Percentiles rank a stretch among this genome's conserved stretches.
Evolutionary conservation across 2,329 filamentous ascomycete species (phyloP).

Genomic region (Colletotrichum limetticola): DNA sequence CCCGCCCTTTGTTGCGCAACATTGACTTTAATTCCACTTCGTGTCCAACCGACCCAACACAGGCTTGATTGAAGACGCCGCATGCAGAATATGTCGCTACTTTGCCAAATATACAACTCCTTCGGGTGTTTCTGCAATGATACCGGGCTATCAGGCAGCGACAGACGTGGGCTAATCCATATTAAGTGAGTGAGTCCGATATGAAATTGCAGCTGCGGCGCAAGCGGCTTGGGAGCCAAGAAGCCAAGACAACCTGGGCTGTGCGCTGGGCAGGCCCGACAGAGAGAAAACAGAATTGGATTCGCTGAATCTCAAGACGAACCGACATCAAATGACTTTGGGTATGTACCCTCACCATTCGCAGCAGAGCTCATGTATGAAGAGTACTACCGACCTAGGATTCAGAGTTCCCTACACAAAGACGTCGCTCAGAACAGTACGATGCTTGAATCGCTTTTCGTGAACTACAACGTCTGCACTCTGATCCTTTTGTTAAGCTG

Average conservation of each 20-base stretch:
- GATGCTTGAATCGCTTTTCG: too few relatives aligned
- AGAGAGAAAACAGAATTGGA: not conserved
- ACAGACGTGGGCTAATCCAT: not conserved
- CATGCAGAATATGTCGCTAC: not conserved
- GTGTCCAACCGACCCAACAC: rapidly evolving
- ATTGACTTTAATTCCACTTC: not conserved
- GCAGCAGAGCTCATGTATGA: too few relatives aligned
- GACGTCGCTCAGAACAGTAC: too few relatives aligned
- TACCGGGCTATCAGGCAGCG: not conserved
- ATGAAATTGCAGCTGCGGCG: not conserved
- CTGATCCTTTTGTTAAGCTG: not conserved
- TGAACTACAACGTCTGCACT: too few relatives aligned
- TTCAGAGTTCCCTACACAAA: too few relatives aligned
- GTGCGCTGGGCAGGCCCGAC: not conserved
- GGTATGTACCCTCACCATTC: too few relatives aligned
- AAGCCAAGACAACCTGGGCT: not conserved
- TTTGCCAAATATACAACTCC: too few relatives aligned
- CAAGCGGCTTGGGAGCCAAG: not conserved
- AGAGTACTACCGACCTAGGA: too few relatives aligned
- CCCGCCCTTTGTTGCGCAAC: not conserved
- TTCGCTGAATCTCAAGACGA: not conserved
- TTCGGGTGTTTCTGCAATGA: too few relatives aligned
- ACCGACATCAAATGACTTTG: not conserved
- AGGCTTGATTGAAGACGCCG: not conserved
- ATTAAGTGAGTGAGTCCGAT: not conserved